Base-by-base conservation (phyloP, 805 yeast genomes). In the Lachancea mirantina region DNA sequence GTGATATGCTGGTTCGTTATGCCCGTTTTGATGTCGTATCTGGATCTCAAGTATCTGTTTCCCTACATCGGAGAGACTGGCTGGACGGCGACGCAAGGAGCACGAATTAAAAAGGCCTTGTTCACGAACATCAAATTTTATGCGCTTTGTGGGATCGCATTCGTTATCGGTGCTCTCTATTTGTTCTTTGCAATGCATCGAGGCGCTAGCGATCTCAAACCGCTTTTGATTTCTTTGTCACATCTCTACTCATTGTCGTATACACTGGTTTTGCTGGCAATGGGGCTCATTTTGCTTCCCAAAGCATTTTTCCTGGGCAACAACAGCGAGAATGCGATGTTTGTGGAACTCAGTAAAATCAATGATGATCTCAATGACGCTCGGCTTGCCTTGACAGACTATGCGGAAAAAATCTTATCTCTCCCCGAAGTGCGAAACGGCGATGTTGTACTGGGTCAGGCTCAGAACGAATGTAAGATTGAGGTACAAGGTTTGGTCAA, bases 291-390 rank as follows among this genome's bases (percentile, higher is more conserved):
- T 3, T 31, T 50, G 5, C 35, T 55, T 10, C 61, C 61, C 14
- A 48, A 38, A 32, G 49, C 45, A 26, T 27, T 55, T 14, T 30
- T 50, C 7, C 26, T 38, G 2, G 42, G 43, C 17, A 30, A 36
- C 11, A 41, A 45, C 17, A 46, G 54, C 32, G 39, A 39, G 19
- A 35, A 39, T 14, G 36, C 37, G 17, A 32, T 52, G 9, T 56
- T 49, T 28, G 50, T 56, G 18, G 49, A 51, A 30, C 31, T 56
- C 24, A 50, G 57, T 34, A 52, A 53, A 38, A 42, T 44, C 3
- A 56, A 53, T 25, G 61, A 56, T 19, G 59, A 55, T 27, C 22
- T 52, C 26, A 55, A 53, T 28, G 61, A 53, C 23, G 34, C 51
- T 2, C 49, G 46, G 35, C 28, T 56, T 26, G 45, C 44, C 16